Evolutionary conservation across 1,284 basidiomycete species (phyloP).

Genomic region (Rhodotorula sp.): DNA sequence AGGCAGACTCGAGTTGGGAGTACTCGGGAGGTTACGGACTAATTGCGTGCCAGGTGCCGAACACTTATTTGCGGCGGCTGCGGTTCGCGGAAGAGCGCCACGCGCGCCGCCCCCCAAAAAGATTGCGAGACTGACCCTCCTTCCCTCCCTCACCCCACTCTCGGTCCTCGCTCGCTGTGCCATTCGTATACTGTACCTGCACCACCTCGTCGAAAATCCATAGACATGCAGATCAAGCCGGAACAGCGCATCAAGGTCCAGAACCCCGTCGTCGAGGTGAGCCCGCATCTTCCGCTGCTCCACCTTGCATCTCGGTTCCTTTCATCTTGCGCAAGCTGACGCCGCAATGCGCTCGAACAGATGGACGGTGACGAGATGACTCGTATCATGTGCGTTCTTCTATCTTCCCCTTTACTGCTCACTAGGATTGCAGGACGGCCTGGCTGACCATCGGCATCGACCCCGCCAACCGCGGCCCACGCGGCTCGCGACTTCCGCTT

Average conservation of each 20-base stretch:
- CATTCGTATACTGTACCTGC: background rate
- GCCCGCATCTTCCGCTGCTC: background rate
- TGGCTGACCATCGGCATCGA: background rate
- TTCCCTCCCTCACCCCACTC: conserved; percentile 5
- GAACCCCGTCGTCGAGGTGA: conserved; percentile 90
- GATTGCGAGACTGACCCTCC: background rate
- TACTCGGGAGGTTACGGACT: background rate
- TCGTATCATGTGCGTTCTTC: conserved; percentile 61
- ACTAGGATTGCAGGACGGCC: too few relatives aligned
- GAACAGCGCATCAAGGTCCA: conserved; percentile 67
- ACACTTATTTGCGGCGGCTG: too few relatives aligned
- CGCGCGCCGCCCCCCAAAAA: conserved; percentile 32
- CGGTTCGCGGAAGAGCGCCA: conserved; percentile 34
- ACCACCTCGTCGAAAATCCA: background rate
- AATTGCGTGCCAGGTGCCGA: too few relatives aligned
- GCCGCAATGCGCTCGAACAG: background rate
- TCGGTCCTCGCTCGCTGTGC: background rate
- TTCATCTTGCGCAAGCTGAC: background rate
- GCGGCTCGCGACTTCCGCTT: background rate
- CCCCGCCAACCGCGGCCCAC: conserved; percentile 7
- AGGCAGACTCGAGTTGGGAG: background rate
- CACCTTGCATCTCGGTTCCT: background rate
- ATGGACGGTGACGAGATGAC: conserved; percentile 91
- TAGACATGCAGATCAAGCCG: conserved; percentile 33
- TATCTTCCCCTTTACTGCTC: background rate